Evolutionary conservation across 2,329 filamentous ascomycete genomes (phyloP).

Genomic region (Phaeoacremonium minimum): DNA sequence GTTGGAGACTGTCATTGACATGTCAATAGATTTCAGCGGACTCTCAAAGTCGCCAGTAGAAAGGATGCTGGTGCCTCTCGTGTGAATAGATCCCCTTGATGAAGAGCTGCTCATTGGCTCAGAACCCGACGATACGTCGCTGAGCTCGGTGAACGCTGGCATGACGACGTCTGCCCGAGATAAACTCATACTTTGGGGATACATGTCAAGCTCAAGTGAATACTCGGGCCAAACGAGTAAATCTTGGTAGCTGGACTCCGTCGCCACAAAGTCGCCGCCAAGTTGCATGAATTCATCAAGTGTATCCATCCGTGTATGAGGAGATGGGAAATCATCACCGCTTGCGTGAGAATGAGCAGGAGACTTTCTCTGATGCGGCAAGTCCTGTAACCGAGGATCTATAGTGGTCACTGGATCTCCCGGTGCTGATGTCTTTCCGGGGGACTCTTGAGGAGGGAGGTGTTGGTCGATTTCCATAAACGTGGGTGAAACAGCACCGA

Average conservation of each 20-base stretch:
- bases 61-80: constrained; percentile 41
- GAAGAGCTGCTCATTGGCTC: constrained; percentile 35
- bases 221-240: constrained; percentile 39
- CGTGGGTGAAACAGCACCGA: constrained; percentile 22
- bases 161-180: constrained; percentile 26
- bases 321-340: constrained; percentile 28
- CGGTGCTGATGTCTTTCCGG: constrained; percentile 16
- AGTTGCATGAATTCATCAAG: constrained; percentile 39
- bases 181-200: constrained; percentile 25
- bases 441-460: constrained; percentile 17
- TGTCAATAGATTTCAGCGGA: constrained; percentile 22
- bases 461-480: constrained; percentile 30
- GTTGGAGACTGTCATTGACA: constrained; percentile 17
- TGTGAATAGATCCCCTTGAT: constrained; percentile 38
- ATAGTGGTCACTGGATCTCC: constrained; percentile 23
- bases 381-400: constrained; percentile 24
- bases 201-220: constrained; percentile 37
- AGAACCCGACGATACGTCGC: constrained; percentile 35
- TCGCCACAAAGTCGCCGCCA: constrained; percentile 25
- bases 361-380: constrained; percentile 23
- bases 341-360: constrained; percentile 26
- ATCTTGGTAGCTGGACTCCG: constrained; percentile 35
- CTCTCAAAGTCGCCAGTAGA: constrained; percentile 33
- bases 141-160: constrained; percentile 31
- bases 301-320: constrained; percentile 27